Evolutionary conservation across 23 red algal species (phyloP).

Genomic region (Gracilaria vermiculophylla): DNA sequence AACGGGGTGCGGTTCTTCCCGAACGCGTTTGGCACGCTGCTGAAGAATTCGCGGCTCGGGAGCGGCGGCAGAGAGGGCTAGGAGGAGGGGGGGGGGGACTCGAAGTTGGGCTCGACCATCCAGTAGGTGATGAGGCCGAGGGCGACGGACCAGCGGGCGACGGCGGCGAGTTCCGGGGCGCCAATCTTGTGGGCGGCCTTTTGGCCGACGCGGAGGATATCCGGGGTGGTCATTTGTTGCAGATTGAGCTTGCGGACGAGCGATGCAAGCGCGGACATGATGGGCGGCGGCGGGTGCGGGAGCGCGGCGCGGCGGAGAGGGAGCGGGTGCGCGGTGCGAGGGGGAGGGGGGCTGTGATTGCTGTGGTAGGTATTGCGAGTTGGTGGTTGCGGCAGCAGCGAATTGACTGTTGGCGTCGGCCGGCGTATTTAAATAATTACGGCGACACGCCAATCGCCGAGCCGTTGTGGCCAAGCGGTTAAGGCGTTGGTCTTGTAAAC

Average conservation of each 20-base stretch:
- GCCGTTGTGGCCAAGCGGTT: conserved; percentile 42
- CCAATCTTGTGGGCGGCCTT: conserved; percentile 10
- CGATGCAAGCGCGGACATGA: conserved; percentile 39
- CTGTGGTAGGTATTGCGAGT: no score
- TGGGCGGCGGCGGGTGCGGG: neutral
- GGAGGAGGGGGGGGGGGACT: conserved; percentile 8
- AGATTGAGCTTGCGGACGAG: conserved; percentile 60
- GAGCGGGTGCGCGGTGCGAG: neutral
- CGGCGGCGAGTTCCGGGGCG: conserved; percentile 32
- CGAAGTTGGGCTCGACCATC: conserved; percentile 69
- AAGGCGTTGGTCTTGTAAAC: conserved; percentile 45
- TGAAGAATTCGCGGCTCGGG: neutral
- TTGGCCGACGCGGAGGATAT: conserved; percentile 57
- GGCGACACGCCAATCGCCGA: neutral
- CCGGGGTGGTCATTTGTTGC: conserved; percentile 54
- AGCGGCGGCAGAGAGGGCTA: neutral
- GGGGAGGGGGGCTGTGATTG: neutral
- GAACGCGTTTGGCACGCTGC: conserved; percentile 20
- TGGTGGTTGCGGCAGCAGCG: no score
- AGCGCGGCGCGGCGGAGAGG: neutral
- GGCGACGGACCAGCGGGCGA: conserved; percentile 59
- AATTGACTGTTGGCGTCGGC: no score
- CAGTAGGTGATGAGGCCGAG: conserved; percentile 52
- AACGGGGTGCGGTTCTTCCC: conserved; percentile 56
- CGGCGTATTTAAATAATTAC: no score